Percentiles rank a stretch among this genome's conserved stretches.
These are phyloP conservation scores for Botrytis fabae DNA, from an alignment of 2,329 filamentous ascomycete species.

Conservation along the genomic window DNA sequence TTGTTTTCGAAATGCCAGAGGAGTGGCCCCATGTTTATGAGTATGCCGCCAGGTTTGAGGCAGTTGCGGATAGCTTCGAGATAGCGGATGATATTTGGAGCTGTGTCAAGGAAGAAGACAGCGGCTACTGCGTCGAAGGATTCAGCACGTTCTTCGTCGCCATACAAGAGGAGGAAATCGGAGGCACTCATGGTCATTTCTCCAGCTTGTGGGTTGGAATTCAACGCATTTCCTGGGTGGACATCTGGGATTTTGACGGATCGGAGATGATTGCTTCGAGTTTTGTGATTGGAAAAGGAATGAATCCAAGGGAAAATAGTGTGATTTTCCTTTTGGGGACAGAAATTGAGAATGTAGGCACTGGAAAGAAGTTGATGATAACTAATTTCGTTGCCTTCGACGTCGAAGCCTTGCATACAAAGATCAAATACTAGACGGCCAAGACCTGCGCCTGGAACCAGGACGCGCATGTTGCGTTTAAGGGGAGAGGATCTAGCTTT, in stretches of 20 bases:
- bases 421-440: constrained; percentile 89
- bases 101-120: constrained; percentile 97
- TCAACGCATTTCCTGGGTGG: constrained; percentile 62
- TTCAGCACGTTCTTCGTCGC: constrained; percentile 58
- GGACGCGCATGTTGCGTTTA: constrained; percentile 50
- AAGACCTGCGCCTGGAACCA: constrained; percentile 88
- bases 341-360: constrained; percentile 71
- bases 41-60: constrained; percentile 73
- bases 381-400: constrained; percentile 93
- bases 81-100: constrained; percentile 88
- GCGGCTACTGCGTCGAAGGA: constrained; percentile 80
- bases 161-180: constrained; percentile 89
- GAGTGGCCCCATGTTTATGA: constrained; percentile 87
- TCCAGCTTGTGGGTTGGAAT: constrained; percentile 46
- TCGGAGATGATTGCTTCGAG: constrained; percentile 71
- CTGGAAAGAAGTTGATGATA: constrained; percentile 95
- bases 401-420: constrained; percentile 67
- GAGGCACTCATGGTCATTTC: constrained; percentile 91
- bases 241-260: constrained; percentile 78
- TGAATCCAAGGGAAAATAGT: constrained; percentile 83
- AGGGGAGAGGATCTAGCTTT: constrained; percentile 30
- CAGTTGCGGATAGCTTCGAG: constrained; percentile 80
- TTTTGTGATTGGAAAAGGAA: constrained; percentile 82
- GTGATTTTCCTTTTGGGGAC: constrained; percentile 60
- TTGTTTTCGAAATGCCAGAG: constrained; percentile 94